Percentiles rank a stretch among this genome's conserved stretches.
Conservation (phyloP, 2,329 filamentous ascomycete genomes). For the Colletotrichum phormii region DNA sequence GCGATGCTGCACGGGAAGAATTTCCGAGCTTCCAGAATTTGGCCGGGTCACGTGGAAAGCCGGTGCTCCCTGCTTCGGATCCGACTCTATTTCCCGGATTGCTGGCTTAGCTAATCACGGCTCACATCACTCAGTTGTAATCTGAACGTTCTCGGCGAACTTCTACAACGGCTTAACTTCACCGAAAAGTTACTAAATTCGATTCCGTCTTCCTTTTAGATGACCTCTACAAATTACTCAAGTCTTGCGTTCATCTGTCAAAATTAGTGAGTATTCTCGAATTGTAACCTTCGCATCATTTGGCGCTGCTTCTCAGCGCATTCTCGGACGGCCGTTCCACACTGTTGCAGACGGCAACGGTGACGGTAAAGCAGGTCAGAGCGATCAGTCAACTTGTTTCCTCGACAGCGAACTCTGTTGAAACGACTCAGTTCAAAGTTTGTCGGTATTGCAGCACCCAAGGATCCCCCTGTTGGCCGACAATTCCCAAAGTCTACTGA, state of each 20-base stretch:
- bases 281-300: no score
- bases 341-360: background rate
- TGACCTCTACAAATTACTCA: no score
- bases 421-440: background rate
- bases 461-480: background rate
- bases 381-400: background rate
- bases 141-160: no score
- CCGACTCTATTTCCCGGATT: background rate
- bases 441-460: background rate
- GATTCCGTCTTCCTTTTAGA: no score
- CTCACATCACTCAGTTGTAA: background rate
- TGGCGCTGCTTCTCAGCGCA: background rate
- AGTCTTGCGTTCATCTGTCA: no score
- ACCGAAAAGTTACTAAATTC: no score
- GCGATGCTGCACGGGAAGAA: constrained; percentile 30
- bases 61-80: background rate
- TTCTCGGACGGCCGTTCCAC: background rate
- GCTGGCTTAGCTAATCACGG: background rate
- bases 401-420: background rate
- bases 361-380: background rate
- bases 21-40: constrained; percentile 32
- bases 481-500: background rate
- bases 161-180: no score
- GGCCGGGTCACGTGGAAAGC: constrained; percentile 22
- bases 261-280: background rate